These are phyloP conservation scores for Fusarium luffae DNA, from an alignment of 2,329 filamentous ascomycete genomes.

Conservation along the genomic window DNA sequence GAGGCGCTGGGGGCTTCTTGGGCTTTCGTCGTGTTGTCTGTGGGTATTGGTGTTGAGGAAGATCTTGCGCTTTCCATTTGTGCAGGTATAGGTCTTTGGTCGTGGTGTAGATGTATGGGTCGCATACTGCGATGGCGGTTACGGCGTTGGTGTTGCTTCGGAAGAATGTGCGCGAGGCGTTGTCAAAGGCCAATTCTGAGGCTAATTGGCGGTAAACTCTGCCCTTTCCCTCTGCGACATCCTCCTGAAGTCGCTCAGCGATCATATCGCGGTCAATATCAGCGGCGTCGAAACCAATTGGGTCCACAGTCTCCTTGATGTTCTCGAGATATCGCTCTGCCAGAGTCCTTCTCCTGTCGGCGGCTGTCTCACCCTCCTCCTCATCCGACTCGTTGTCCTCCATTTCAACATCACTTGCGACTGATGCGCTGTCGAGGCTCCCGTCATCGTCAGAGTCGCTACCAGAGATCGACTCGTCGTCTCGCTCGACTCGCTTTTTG, in stretches of 20 bases:
- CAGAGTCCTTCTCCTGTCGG: constrained; percentile 84
- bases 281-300: constrained; percentile 87
- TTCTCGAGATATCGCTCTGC: constrained; percentile 95
- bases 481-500: constrained; percentile 62
- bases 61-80: constrained; percentile 87
- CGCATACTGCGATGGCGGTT: constrained; percentile 81
- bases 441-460: constrained; percentile 79
- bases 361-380: constrained; percentile 87
- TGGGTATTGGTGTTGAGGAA: constrained; percentile 69
- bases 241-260: constrained; percentile 88
- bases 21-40: constrained; percentile 69
- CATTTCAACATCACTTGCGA: constrained; percentile 61
- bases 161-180: constrained; percentile 77
- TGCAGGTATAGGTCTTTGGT: constrained; percentile 85
- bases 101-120: constrained; percentile 87
- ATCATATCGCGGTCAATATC: constrained; percentile 94
- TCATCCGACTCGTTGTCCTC: constrained; percentile 68
- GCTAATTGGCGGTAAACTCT: constrained; percentile 86
- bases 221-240: constrained; percentile 91
- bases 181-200: constrained; percentile 74
- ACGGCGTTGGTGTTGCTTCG: constrained; percentile 81
- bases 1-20: constrained; percentile 67
- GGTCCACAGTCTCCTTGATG: constrained; percentile 83
- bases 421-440: constrained; percentile 52
- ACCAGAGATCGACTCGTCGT: constrained; percentile 83